phyloP scores from a whole-genome alignment of 2,329 filamentous ascomycete genomes.

The Pseudogymnoascus pannorum region DNA sequence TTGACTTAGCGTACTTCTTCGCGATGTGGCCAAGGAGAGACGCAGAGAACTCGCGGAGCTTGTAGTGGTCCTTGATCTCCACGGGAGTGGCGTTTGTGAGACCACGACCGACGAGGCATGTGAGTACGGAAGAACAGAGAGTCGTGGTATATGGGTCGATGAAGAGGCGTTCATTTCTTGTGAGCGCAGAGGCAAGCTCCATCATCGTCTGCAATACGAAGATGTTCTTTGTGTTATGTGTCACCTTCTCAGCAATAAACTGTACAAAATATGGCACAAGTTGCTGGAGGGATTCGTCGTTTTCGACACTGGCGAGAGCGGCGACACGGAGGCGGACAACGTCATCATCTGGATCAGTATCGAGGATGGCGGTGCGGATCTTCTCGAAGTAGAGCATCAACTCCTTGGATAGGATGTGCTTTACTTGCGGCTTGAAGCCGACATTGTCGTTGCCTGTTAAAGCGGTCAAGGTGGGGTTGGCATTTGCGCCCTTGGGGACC shows the following conservation, averaged over 20 bases:
- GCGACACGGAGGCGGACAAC: conserved; percentile 67
- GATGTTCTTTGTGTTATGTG: conserved; percentile 82
- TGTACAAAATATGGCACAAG: conserved; percentile 94
- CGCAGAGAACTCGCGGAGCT: conserved; percentile 76
- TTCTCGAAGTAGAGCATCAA: conserved; percentile 96
- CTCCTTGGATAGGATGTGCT: conserved; percentile 93
- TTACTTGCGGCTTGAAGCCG: conserved; percentile 81
- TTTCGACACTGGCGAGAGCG: conserved; percentile 74
- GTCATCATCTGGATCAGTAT: conserved; percentile 78
- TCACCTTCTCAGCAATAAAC: conserved; percentile 93
- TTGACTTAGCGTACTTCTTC: conserved; percentile 71
- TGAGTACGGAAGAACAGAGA: conserved; percentile 80
- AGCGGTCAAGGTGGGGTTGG: conserved; percentile 77
- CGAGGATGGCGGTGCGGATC: conserved; percentile 79
- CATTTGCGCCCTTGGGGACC: conserved; percentile 80
- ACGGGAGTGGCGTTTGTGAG: conserved; percentile 44
- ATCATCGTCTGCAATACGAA: conserved; percentile 90
- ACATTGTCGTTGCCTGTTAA: conserved; percentile 78
- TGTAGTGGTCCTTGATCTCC: conserved; percentile 58
- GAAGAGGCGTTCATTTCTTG: conserved; percentile 76
- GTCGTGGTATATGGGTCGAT: conserved; percentile 53
- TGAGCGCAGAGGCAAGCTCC: conserved; percentile 76
- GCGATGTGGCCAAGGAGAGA: conserved; percentile 74
- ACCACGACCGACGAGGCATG: conserved; percentile 80
- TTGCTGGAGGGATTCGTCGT: conserved; percentile 90